Base-by-base conservation (phyloP, 1,284 basidiomycete species). In the Fomitopsis betulina region DNA sequence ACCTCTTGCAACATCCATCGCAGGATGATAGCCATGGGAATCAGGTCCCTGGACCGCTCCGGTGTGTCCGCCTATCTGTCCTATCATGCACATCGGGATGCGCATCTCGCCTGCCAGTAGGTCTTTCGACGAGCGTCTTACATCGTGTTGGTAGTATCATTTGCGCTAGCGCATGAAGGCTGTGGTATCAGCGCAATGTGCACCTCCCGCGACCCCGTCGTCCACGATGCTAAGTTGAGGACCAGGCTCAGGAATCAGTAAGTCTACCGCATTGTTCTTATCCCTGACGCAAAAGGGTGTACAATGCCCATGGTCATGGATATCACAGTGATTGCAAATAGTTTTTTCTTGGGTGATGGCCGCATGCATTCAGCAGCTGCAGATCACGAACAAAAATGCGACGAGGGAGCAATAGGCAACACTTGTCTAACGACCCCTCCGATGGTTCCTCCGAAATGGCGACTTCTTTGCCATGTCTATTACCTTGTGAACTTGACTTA, bases 401-500 rank as follows among this genome's bases (percentile, higher is more conserved):
- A 15, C 5, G 9, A 15, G 49, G 32, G 17, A 17, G 30, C 27
- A 50, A 15, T 32, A 50, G 32, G n/a, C n/a, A 32, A 7, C 30
- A 19, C 35, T 37, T 9, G 35, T 23, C 32, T 35, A 23, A n/a
- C 33, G 17, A 35, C 19, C 49, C 33, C 17, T 51, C 49, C 30
- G 49, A 37, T 21, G 49, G 19, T 51, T 51, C 49, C 45, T 38
- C 47, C 27, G 45, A 43, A 21, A 43, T 17, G 45, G 45, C 3
- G 45, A 50, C 56, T 57, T 57, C 56, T 17, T 12, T 42, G 50
- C 19, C 21, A 53, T 35, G 47, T 50, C 50, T 57, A 57, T 52
- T 57, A 57, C 56, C 56, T 53, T 57, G 39, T 57, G 37, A 19
- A 37, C 27, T 30, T 57, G 56, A 50, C 50, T 25, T 50, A 56